Percentiles rank a stretch among this genome's conserved stretches.
Conservation (phyloP, 2,329 filamentous ascomycete species). For the Stagonosporopsis chrysanthemi region DNA sequence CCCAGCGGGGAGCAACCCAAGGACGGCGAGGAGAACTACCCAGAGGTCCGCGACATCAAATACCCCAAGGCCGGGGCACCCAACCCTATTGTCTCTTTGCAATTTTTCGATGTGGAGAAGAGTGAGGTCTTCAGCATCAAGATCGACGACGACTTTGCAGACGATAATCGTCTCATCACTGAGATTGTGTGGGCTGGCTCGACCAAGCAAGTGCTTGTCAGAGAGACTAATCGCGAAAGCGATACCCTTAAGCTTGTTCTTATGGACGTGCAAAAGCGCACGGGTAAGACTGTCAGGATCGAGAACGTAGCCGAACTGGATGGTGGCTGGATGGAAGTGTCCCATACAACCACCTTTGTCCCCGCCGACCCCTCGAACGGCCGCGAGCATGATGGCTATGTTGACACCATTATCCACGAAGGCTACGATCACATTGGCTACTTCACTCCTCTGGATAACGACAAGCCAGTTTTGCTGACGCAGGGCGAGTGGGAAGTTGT, state of each 20-base stretch:
- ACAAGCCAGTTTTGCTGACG: conserved; percentile 84
- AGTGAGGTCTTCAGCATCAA: conserved; percentile 81
- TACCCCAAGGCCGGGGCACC: conserved; percentile 96
- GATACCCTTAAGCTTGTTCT: conserved; percentile 88
- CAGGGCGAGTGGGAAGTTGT: conserved; percentile 93
- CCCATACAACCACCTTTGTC: conserved; percentile 83
- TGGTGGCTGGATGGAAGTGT: conserved; percentile 96
- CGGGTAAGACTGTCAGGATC: conserved; percentile 79
- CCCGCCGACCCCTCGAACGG: conserved; percentile 81
- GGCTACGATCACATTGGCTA: conserved; percentile 92
- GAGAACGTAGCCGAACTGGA: conserved; percentile 85
- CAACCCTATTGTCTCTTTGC: conserved; percentile 86
- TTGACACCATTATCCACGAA: conserved; percentile 87
- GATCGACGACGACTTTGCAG: conserved; percentile 77
- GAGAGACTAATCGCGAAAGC: conserved; percentile 93
- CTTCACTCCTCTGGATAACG: conserved; percentile 85
- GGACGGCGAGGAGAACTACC: conserved; percentile 83
- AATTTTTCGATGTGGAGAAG: conserved; percentile 85
- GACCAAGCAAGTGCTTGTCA: conserved; percentile 78
- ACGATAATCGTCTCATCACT: conserved; percentile 87
- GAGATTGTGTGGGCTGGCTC: conserved; percentile 88
- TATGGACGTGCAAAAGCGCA: conserved; percentile 76
- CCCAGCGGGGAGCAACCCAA: conserved; percentile 76
- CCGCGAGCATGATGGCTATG: conserved; percentile 83
- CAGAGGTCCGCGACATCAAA: conserved; percentile 90